phyloP scores from a whole-genome alignment of 306 rosid species.

The Prunus campanulata region DNA sequence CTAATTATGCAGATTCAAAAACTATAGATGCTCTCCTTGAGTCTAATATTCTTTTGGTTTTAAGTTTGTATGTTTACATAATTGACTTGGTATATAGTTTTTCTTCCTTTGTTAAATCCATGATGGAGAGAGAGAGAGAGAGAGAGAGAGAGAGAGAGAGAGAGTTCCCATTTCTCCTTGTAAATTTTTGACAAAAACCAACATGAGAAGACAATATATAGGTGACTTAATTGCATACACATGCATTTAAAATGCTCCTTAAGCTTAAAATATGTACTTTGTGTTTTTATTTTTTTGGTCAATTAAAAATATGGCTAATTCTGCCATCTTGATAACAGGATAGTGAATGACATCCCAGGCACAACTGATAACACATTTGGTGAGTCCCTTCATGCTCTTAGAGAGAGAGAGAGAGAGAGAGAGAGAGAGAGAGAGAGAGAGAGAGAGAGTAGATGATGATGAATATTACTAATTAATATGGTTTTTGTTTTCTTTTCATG shows the following conservation, averaged over 20 bases:
- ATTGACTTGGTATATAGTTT: not conserved
- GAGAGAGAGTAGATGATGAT: too few relatives aligned
- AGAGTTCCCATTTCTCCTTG: too few relatives aligned
- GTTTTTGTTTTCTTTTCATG: not conserved
- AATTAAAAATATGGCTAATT: not conserved
- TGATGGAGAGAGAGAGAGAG: too few relatives aligned
- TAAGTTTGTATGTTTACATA: not conserved
- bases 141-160: too few relatives aligned
- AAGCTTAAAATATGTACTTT: too few relatives aligned
- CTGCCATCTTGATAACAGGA: conserved; percentile 42
- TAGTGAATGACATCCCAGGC: conserved; percentile 91
- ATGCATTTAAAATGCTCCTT: too few relatives aligned
- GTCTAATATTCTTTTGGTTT: not conserved
- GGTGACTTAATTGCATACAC: too few relatives aligned
- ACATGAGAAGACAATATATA: too few relatives aligned
- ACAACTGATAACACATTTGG: conserved; percentile 82
- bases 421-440: not conserved
- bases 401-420: not conserved
- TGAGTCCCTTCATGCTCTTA: conserved; percentile 19
- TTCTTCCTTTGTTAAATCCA: not conserved
- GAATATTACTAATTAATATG: not conserved
- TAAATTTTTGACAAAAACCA: too few relatives aligned
- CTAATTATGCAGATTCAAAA: not conserved
- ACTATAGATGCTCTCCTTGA: not conserved
- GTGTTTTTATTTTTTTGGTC: too few relatives aligned